phyloP scores from a whole-genome alignment of 1,139 yeast genomes.

The Pneumocystis jirovecii region DNA sequence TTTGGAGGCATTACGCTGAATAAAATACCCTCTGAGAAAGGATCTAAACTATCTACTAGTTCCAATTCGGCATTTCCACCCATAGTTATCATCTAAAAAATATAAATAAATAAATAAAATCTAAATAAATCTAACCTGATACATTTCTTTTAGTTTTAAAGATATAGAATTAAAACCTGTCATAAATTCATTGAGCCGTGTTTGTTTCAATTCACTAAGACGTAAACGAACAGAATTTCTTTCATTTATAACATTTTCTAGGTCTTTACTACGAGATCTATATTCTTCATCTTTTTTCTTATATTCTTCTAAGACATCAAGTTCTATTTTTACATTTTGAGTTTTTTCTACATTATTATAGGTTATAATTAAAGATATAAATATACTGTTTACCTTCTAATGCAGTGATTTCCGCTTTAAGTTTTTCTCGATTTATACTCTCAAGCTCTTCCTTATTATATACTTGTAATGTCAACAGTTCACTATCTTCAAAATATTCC shows the following conservation, averaged over 20 bases:
- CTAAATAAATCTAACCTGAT: slow-evolving; percentile 31
- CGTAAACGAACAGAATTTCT: slow-evolving; percentile 52
- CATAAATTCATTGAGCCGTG: slow-evolving; percentile 80
- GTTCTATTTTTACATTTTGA: slow-evolving; percentile 48
- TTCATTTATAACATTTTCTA: slow-evolving; percentile 49
- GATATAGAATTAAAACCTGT: slow-evolving; percentile 80
- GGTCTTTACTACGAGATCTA: slow-evolving; percentile 43
- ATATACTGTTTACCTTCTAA: slow-evolving; percentile 28
- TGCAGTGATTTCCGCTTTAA: slow-evolving; percentile 39
- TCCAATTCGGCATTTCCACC: slow-evolving; percentile 98
- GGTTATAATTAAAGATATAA: neutral
- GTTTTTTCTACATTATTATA: slow-evolving; percentile 27
- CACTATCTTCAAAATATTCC: slow-evolving; percentile 9
- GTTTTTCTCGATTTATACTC: slow-evolving; percentile 34
- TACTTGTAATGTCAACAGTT: slow-evolving; percentile 24
- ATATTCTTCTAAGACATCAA: slow-evolving; percentile 65
- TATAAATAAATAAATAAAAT: neutral
- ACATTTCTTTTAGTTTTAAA: slow-evolving; percentile 84
- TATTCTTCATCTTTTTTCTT: slow-evolving; percentile 53
- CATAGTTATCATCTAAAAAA: slow-evolving; percentile 67
- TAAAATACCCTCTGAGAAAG: slow-evolving; percentile 92
- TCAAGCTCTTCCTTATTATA: slow-evolving; percentile 41
- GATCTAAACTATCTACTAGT: slow-evolving; percentile 87
- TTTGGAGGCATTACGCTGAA: slow-evolving; percentile 99
- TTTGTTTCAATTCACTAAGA: slow-evolving; percentile 57